Conservation (phyloP, 768 basidiomycete genomes). For the Antrodiella citrinella region DNA sequence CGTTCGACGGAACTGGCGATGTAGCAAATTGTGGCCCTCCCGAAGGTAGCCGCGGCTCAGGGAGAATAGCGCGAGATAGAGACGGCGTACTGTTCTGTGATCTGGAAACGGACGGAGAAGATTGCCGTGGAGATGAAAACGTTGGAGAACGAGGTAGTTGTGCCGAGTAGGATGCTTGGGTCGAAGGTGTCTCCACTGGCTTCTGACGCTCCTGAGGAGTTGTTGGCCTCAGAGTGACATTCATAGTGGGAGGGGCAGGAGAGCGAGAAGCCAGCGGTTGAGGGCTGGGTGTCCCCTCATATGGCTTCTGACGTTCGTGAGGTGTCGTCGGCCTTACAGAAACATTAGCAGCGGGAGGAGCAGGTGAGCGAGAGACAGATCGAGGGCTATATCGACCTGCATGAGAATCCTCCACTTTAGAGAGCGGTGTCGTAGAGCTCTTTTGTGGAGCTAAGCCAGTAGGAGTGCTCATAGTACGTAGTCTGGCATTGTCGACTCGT, state of each 20-base stretch:
- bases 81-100: constrained; percentile 20
- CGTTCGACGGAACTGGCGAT: constrained; percentile 41
- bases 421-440: neutral
- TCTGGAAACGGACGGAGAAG: constrained; percentile 22
- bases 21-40: constrained; percentile 34
- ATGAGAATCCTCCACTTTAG: neutral
- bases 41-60: constrained; percentile 37
- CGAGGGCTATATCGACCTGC: constrained; percentile 2
- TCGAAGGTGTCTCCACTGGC: too few species aligned
- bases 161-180: too few species aligned
- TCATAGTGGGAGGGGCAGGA: too few species aligned
- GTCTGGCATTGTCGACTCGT: constrained; percentile 25
- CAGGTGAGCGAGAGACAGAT: constrained; percentile 3
- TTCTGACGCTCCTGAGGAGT: too few species aligned
- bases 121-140: constrained; percentile 14
- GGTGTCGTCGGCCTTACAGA: neutral
- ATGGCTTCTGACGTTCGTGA: neutral
- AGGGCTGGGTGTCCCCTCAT: constrained; percentile 2
- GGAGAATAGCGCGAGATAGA: constrained; percentile 47
- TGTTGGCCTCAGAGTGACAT: too few species aligned
- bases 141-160: too few species aligned
- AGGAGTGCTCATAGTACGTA: constrained; percentile 46
- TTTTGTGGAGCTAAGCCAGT: constrained; percentile 10
- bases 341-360: neutral
- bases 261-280: neutral